Conservation (phyloP, 306 rosid genomes). For the Morella rubra region DNA sequence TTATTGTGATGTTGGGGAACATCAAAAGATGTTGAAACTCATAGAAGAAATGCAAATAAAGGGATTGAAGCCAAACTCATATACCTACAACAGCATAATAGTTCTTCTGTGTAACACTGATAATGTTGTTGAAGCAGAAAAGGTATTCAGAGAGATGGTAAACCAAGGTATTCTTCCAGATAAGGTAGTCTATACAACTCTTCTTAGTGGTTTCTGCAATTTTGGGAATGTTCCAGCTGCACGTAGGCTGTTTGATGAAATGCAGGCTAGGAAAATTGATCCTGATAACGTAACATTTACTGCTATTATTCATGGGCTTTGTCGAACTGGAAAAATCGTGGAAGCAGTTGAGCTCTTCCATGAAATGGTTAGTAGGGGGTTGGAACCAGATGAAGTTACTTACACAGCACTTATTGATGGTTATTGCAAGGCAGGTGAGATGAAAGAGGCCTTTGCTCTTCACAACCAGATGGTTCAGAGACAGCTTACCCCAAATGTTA, state of each 20-base stretch:
- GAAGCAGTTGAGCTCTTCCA: conserved; percentile 54
- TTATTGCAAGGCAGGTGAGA: conserved; percentile 73
- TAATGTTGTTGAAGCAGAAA: conserved; percentile 53
- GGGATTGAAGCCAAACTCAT: conserved; percentile 57
- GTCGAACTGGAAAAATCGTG: conserved; percentile 61
- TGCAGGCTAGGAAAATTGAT: conserved; percentile 50
- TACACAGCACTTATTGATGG: conserved; percentile 77
- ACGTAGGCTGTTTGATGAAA: conserved; percentile 57
- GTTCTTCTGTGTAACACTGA: conserved; percentile 62
- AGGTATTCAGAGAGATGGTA: conserved; percentile 60
- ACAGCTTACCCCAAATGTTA: conserved; percentile 67
- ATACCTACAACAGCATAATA: conserved; percentile 62
- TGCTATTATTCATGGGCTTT: conserved; percentile 64
- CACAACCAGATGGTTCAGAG: conserved; percentile 78
- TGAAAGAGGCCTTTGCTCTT: conserved; percentile 69
- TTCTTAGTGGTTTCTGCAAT: conserved; percentile 65
- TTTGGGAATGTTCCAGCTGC: conserved; percentile 58
- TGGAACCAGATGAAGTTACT: conserved; percentile 80
- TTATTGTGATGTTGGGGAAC: conserved; percentile 58
- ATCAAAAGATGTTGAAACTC: conserved; percentile 64
- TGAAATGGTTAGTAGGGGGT: conserved; percentile 61
- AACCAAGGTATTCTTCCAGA: conserved; percentile 56
- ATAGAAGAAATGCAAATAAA: conserved; percentile 64
- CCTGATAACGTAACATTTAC: conserved; percentile 74
- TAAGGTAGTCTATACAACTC: conserved; percentile 74